These are phyloP conservation scores for Emydomyces testavorans DNA, from an alignment of 2,329 filamentous ascomycete genomes.

Conservation along the genomic window DNA sequence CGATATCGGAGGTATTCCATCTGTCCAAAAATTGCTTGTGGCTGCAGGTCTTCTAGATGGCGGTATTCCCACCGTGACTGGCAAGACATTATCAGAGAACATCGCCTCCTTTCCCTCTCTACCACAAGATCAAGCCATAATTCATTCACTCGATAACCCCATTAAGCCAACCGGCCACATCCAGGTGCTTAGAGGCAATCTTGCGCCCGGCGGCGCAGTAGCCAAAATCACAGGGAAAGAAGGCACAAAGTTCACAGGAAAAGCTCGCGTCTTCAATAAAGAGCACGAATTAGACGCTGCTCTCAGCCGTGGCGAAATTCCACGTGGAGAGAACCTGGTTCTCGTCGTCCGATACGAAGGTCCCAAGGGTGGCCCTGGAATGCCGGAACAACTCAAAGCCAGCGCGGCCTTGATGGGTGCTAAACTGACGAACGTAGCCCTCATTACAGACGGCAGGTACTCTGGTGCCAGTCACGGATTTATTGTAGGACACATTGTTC, in stretches of 20 bases:
- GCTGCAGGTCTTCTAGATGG: conserved; percentile 66
- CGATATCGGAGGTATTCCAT: conserved; percentile 71
- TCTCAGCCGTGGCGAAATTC: conserved; percentile 58
- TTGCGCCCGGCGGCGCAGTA: conserved; percentile 79
- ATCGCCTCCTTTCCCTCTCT: conserved; percentile 65
- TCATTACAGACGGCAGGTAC: conserved; percentile 71
- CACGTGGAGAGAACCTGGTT: conserved; percentile 69
- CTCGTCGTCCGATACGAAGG: conserved; percentile 89
- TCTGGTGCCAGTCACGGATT: conserved; percentile 75
- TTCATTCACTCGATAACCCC: conserved; percentile 66
- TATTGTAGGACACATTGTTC: conserved; percentile 85
- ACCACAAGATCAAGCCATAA: conserved; percentile 68
- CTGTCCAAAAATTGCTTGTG: conserved; percentile 75
- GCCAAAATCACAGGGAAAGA: conserved; percentile 97
- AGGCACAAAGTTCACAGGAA: conserved; percentile 67
- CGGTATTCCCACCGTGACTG: conserved; percentile 67
- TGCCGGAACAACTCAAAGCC: conserved; percentile 85
- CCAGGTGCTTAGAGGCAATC: conserved; percentile 75
- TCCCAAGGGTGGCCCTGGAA: conserved; percentile 83
- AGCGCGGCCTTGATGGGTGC: conserved; percentile 88
- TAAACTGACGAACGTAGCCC: conserved; percentile 70
- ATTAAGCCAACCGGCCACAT: conserved; percentile 82
- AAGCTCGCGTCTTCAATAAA: conserved; percentile 75
- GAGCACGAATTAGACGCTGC: conserved; percentile 68
- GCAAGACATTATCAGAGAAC: conserved; percentile 72